Conservation (phyloP, 768 basidiomycete species). For the Tulasnella sp. region DNA sequence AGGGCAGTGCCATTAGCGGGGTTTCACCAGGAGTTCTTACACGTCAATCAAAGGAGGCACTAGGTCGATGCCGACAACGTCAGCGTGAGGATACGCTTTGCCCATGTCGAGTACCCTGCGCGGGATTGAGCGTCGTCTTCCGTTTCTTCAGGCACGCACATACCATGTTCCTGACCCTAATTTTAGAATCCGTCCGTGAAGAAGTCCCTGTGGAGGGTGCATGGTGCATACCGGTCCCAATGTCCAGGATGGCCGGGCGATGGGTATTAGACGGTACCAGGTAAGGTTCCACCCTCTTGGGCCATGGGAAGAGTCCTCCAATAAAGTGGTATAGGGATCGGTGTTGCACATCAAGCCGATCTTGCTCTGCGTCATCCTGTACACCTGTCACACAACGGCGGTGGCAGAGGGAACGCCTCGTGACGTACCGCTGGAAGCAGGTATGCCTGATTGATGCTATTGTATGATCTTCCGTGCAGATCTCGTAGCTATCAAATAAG, state of each 20-base stretch:
- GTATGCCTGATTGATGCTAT: conserved; percentile 4
- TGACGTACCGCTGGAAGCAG: conserved; percentile 12
- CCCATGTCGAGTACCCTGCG: conserved; percentile 10
- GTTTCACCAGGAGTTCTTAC: background rate
- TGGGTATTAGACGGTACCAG: background rate
- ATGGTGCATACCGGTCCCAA: conserved; percentile 3
- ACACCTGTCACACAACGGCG: background rate
- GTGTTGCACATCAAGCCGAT: conserved; percentile 12
- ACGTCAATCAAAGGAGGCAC: conserved; percentile 1
- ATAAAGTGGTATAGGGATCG: background rate
- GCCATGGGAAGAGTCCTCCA: conserved; percentile 3
- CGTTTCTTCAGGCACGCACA: background rate
- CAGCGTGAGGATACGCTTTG: conserved; percentile 6
- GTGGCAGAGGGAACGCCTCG: background rate
- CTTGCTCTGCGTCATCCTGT: conserved; percentile 11
- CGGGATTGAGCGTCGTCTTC: background rate
- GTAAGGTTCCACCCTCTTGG: background rate
- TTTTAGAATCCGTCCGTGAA: too few relatives aligned
- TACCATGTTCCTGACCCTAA: background rate
- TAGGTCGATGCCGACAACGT: conserved; percentile 11
- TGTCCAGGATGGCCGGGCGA: conserved; percentile 9
- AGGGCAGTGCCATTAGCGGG: background rate
- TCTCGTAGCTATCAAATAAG: conserved; percentile 10
- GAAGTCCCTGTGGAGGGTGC: background rate
- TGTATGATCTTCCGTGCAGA: conserved; percentile 7